These are phyloP conservation scores for Erythrobasidium yunnanense DNA, from an alignment of 768 basidiomycete genomes.

Conservation along the genomic window DNA sequence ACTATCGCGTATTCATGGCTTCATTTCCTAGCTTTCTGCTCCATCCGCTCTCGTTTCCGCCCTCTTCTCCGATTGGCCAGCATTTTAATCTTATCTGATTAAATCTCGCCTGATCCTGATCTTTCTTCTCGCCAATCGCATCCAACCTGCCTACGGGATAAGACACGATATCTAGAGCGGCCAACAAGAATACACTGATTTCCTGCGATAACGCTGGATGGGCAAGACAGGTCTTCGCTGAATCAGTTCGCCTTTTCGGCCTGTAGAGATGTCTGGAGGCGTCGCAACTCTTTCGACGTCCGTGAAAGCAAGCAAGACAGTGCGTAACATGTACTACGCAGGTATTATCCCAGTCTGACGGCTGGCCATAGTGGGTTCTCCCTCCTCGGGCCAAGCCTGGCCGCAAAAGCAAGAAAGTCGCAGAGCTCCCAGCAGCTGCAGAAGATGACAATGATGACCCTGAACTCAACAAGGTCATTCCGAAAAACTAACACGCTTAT, in stretches of 20 bases:
- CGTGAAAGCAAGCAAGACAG: slow-evolving; percentile 15
- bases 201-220: slow-evolving; percentile 1
- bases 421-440: background rate
- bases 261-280: background rate
- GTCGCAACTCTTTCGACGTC: background rate
- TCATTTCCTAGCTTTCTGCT: too few species aligned
- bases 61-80: too few species aligned
- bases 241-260: background rate
- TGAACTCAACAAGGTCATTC: slow-evolving; percentile 9
- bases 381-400: slow-evolving; percentile 29
- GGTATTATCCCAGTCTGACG: background rate
- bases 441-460: slow-evolving; percentile 5
- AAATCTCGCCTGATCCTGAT: too few species aligned
- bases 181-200: too few species aligned
- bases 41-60: too few species aligned
- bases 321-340: background rate
- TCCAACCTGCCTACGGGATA: too few species aligned
- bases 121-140: too few species aligned
- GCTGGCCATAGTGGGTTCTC: slow-evolving; percentile 17
- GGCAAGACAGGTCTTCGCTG: background rate
- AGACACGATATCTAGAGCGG: too few species aligned
- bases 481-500: background rate
- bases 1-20: too few species aligned
- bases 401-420: slow-evolving; percentile 26
- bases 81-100: too few species aligned